These are phyloP conservation scores for Tricholoma sp. DNA, from an alignment of 768 basidiomycete genomes.

Conservation along the genomic window DNA sequence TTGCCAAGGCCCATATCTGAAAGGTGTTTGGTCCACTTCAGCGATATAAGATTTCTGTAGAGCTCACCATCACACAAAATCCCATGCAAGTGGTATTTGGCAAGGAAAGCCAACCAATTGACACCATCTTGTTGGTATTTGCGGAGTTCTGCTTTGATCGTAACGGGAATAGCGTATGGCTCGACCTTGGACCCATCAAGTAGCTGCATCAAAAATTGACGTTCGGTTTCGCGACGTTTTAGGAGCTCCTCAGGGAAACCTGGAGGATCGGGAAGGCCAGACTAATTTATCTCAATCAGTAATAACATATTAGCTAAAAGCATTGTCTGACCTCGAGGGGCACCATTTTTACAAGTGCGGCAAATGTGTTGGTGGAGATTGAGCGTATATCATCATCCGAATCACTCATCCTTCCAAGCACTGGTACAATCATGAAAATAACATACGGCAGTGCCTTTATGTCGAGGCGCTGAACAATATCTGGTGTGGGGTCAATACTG, in stretches of 20 bases:
- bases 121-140: constrained; percentile 99
- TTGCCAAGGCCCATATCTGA: constrained; percentile 99
- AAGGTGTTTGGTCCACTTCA: not conserved
- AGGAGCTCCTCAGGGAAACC: constrained; percentile 88
- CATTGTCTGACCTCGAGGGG: constrained; percentile 76
- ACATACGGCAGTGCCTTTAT: constrained; percentile 95
- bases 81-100: constrained; percentile 96
- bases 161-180: constrained; percentile 79
- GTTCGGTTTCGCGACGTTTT: constrained; percentile 79
- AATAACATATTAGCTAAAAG: not conserved
- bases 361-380: constrained; percentile 95
- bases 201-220: constrained; percentile 88
- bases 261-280: constrained; percentile 93
- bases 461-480: constrained; percentile 87
- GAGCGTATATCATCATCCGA: constrained; percentile 86
- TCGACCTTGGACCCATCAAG: constrained; percentile 95
- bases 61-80: constrained; percentile 91
- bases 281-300: constrained; percentile 37
- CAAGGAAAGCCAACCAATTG: constrained; percentile 97
- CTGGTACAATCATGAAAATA: constrained; percentile 93
- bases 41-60: not conserved
- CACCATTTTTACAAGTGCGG: constrained; percentile 96
- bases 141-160: constrained; percentile 89
- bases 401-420: constrained; percentile 97
- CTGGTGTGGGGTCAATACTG: constrained; percentile 34